phyloP scores from a whole-genome alignment of 768 basidiomycete genomes.

The Trametes sanguinea region DNA sequence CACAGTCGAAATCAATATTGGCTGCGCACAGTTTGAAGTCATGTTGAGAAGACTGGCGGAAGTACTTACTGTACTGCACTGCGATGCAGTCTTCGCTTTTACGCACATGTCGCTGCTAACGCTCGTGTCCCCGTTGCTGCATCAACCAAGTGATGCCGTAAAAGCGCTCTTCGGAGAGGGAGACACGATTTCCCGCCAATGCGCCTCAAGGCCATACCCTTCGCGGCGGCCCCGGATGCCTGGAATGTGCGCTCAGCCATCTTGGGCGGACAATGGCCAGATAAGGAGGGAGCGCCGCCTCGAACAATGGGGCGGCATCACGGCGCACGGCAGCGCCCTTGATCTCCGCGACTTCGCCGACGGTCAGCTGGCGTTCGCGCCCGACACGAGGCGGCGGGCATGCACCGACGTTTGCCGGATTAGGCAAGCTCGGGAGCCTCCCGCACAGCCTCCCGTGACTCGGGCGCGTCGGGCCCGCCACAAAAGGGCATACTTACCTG shows the following conservation, averaged over 20 bases:
- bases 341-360: not conserved
- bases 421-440: not conserved
- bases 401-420: slow-evolving; percentile 13
- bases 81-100: too few species aligned
- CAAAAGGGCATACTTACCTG: slow-evolving; percentile 13
- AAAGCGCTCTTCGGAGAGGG: too few species aligned
- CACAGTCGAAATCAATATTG: too few species aligned
- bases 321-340: not conserved
- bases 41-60: too few species aligned
- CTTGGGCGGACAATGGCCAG: slow-evolving; percentile 3
- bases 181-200: not conserved
- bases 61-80: too few species aligned
- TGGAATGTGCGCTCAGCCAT: slow-evolving; percentile 1
- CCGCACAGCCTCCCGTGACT: slow-evolving; percentile 9
- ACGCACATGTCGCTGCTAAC: too few species aligned
- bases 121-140: too few species aligned
- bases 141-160: too few species aligned
- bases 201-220: not conserved
- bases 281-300: not conserved
- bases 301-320: slow-evolving; percentile 15
- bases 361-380: slow-evolving; percentile 6
- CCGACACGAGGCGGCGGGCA: slow-evolving; percentile 10
- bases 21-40: too few species aligned
- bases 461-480: slow-evolving; percentile 17
- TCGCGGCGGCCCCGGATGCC: not conserved